Evolutionary conservation across 2,329 filamentous ascomycete species (phyloP), one percentile per base, ranked within the genome.

Genomic region (Plenodomus biglobosus): DNA sequence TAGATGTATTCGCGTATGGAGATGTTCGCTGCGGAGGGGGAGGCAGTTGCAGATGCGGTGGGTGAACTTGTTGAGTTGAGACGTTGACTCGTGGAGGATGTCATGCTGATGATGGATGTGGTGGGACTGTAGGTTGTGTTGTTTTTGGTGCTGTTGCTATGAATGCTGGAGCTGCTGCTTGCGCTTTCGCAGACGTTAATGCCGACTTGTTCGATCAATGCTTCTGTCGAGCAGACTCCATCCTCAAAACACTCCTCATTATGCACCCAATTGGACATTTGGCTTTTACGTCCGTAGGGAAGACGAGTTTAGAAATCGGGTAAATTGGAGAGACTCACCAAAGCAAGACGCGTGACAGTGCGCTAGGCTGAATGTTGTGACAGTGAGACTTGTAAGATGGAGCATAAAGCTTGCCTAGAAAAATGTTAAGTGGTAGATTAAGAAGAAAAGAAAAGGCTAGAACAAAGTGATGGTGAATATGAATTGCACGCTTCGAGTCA

Each of bases 1-100:
- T 78, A 78, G 56, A 87, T 85, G 53, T 77, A 82, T 40, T 79
- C 73, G 38, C 85, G 79, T 42, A 78, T 64, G 0, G 84, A 86
- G 36, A 87, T 81, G 57, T 61, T 69, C 18, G 59, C 50, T 44
- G 11, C 42, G 50, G 42, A 34, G 38, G 39, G 30, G 45, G 41
- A 37, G 21, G 27, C 6, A n/a, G n/a, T n/a, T n/a, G n/a, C n/a
- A n/a, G n/a, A n/a, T 3, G 6, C 13, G 27, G 22, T 24, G 22
- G 22, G 22, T 22, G 24, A 17, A 8, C 11, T 27, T 6, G 41
- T 15, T 21, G 24, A 24, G 5, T 1, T 22, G 16, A 46, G 32
- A 11, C 13, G 13, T 1, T 44, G 30, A 20, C n/a, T 37, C 3
- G 18, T 2, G 17, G 27, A 15, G 7, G 34, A 44, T 20, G 47